These are phyloP conservation scores for Zopfia rhizophila DNA, from an alignment of 2,329 filamentous ascomycete species.

Conservation along the genomic window DNA sequence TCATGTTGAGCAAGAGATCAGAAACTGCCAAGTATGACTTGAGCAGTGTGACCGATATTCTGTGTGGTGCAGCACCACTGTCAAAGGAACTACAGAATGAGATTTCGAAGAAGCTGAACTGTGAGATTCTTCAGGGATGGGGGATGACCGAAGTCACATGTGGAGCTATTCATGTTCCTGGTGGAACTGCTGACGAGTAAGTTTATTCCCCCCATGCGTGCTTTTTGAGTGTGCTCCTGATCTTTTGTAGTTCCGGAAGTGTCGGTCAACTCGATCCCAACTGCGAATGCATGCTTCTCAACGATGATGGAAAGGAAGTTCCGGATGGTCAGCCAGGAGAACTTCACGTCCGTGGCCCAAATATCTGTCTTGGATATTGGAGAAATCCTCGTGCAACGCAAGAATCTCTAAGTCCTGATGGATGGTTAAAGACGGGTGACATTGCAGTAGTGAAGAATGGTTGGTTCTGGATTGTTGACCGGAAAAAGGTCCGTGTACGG, in stretches of 20 bases:
- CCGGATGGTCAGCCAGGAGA: conserved; percentile 50
- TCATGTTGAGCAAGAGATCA: conserved; percentile 57
- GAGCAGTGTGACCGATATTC: conserved; percentile 51
- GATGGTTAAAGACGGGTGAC: conserved; percentile 52
- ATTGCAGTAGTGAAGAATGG: conserved; percentile 45
- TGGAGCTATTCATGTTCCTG: conserved; percentile 51
- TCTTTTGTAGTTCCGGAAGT: conserved; percentile 43
- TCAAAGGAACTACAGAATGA: conserved; percentile 55
- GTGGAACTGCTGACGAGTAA: conserved; percentile 47
- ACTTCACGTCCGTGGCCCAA: conserved; percentile 53
- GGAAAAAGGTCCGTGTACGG: conserved; percentile 47
- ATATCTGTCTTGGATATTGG: conserved; percentile 56
- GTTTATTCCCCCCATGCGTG: conserved; percentile 11
- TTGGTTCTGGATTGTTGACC: conserved; percentile 51
- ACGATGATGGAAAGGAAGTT: conserved; percentile 56
- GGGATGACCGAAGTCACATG: conserved; percentile 57
- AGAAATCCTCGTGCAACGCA: conserved; percentile 52
- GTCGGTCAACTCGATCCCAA: conserved; percentile 54
- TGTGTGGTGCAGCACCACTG: conserved; percentile 57
- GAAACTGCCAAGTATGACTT: conserved; percentile 55
- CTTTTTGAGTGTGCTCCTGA: conserved; percentile 15
- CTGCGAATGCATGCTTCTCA: conserved; percentile 53
- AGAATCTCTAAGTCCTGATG: conserved; percentile 49
- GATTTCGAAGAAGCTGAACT: conserved; percentile 45
- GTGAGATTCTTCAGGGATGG: conserved; percentile 53